A percentile compares a stretch with the other conserved stretches of the same genome.
Evolutionary conservation across 2,329 filamentous ascomycete genomes (phyloP).

Genomic region (Aureobasidium sp.): DNA sequence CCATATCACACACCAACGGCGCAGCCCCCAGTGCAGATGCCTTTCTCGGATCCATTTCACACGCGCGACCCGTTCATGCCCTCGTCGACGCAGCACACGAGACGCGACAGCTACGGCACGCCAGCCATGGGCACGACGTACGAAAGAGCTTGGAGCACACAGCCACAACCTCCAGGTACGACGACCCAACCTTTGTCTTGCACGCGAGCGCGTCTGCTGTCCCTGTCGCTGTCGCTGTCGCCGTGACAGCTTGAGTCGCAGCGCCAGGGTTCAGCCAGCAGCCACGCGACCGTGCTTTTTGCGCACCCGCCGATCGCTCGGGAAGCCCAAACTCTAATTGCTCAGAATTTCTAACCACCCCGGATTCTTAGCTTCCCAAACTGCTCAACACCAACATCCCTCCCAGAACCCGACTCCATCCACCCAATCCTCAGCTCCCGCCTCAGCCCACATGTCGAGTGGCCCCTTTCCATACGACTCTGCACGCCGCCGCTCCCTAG

Average conservation of each 20-base stretch:
- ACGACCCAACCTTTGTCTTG: neutral
- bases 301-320: neutral
- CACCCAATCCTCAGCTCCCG: constrained; percentile 22
- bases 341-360: neutral
- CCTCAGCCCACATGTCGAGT: constrained; percentile 29
- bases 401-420: constrained; percentile 19
- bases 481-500: constrained; percentile 38
- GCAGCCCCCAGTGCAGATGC: constrained; percentile 37
- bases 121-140: constrained; percentile 15
- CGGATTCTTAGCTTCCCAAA: constrained; percentile 9
- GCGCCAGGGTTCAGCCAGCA: constrained; percentile 9
- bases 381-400: neutral
- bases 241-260: neutral
- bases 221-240: neutral
- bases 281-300: constrained; percentile 8
- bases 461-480: constrained; percentile 34
- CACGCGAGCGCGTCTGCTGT: neutral
- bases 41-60: constrained; percentile 41
- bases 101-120: constrained; percentile 36
- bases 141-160: constrained; percentile 24
- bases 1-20: constrained; percentile 28
- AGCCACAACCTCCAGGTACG: constrained; percentile 14
- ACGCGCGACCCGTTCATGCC: constrained; percentile 43
- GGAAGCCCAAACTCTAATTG: constrained; percentile 5
- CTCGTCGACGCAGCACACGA: constrained; percentile 28